phyloP scores from a whole-genome alignment of 108 stramenopile genomes.

The Cyclostephanos tholiformis region DNA sequence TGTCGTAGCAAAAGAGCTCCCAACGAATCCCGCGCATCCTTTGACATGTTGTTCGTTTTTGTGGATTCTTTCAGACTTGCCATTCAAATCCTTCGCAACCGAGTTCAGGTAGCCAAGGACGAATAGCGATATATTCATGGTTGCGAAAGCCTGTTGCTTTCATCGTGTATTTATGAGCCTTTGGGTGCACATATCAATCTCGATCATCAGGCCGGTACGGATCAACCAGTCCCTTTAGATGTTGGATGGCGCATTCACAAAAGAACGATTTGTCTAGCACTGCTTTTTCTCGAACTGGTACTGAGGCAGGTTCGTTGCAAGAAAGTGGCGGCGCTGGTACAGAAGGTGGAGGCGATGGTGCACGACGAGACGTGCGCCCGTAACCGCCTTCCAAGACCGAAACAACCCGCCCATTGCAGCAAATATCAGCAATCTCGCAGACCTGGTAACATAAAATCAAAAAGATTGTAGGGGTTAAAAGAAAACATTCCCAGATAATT shows the following conservation, averaged over 20 bases:
- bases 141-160: no score
- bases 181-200: no score
- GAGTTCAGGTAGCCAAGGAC: constrained; percentile 64
- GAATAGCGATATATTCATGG: no score
- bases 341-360: constrained; percentile 25
- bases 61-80: constrained; percentile 22
- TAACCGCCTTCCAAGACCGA: constrained; percentile 96
- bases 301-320: constrained; percentile 10
- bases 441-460: constrained; percentile 38
- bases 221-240: constrained; percentile 83
- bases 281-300: constrained; percentile 4
- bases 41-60: constrained; percentile 19
- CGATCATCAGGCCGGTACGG: constrained; percentile 61
- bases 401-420: constrained; percentile 89
- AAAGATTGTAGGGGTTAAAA: not conserved
- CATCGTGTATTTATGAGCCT: not conserved
- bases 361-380: constrained; percentile 57
- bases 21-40: constrained; percentile 15
- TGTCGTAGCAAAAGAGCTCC: constrained; percentile 2
- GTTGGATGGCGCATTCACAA: constrained; percentile 81
- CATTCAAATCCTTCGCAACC: constrained; percentile 38
- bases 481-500: not conserved
- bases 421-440: constrained; percentile 87
- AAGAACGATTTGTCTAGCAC: constrained; percentile 73
- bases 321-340: constrained; percentile 33